These are phyloP conservation scores for Cnidoscolus chayamansa DNA, from an alignment of 441 rosid genomes.

Conservation along the genomic window DNA sequence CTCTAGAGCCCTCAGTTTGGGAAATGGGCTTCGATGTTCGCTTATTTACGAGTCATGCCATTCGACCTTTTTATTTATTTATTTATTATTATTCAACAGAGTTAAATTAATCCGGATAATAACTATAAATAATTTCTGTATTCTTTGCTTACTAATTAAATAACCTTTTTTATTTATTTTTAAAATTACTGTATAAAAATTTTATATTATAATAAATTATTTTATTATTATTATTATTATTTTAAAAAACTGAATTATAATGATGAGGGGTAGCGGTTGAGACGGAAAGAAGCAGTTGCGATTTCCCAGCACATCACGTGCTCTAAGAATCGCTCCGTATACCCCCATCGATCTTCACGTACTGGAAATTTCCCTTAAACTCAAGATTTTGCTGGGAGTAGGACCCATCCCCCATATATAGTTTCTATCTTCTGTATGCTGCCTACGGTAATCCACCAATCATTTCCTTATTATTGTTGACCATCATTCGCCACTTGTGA, in stretches of 20 bases:
- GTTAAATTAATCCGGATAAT: too few relatives aligned
- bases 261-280: too few relatives aligned
- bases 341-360: background rate
- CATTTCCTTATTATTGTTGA: constrained; percentile 7
- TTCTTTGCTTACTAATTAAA: too few relatives aligned
- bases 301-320: constrained; percentile 27
- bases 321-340: constrained; percentile 23
- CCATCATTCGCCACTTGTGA: background rate
- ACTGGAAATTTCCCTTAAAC: background rate
- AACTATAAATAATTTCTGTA: too few relatives aligned
- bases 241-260: too few relatives aligned
- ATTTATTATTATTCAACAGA: too few relatives aligned
- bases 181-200: too few relatives aligned
- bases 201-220: too few relatives aligned
- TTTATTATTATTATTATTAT: too few relatives aligned
- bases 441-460: background rate
- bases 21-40: constrained; percentile 18
- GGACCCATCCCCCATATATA: background rate
- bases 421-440: background rate
- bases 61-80: background rate
- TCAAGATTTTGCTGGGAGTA: background rate
- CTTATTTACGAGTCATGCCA: constrained; percentile 32
- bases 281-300: too few relatives aligned
- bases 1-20: background rate
- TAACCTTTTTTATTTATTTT: background rate